Conservation (phyloP, 2,329 filamentous ascomycete genomes). For the Thielaviopsis populi region DNA sequence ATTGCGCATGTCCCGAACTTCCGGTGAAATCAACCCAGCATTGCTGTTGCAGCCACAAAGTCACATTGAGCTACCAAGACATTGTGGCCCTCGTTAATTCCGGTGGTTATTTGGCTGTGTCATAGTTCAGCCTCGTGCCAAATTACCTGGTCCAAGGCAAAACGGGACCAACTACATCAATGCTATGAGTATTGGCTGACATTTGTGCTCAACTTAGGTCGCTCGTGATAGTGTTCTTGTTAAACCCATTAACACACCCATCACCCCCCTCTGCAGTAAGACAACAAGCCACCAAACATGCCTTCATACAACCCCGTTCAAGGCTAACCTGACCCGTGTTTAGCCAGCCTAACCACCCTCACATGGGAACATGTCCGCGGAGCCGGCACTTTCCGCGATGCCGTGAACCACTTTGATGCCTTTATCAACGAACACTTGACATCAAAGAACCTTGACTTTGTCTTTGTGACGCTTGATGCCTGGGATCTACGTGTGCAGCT, state of each 20-base stretch:
- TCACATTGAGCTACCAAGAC: not conserved
- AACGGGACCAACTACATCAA: too few relatives aligned
- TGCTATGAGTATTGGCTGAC: not conserved
- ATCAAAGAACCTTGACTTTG: conserved; percentile 85
- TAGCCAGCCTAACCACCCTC: conserved; percentile 88
- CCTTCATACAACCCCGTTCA: conserved; percentile 5
- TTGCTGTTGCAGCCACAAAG: not conserved
- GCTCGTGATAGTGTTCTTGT: conserved; percentile 92
- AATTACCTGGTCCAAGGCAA: not conserved
- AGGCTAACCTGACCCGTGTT: conserved; percentile 10
- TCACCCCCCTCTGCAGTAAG: conserved; percentile 95
- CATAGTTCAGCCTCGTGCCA: not conserved
- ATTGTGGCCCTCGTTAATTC: not conserved
- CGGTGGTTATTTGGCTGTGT: not conserved
- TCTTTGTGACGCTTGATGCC: conserved; percentile 94
- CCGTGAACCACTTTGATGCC: conserved; percentile 83
- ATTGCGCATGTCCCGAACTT: not conserved
- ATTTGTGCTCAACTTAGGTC: conserved; percentile 40
- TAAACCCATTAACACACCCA: conserved; percentile 96
- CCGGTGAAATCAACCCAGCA: not conserved
- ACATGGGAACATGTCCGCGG: conserved; percentile 99
- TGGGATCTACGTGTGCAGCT: conserved; percentile 98
- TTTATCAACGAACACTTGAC: conserved; percentile 87
- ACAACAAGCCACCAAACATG: conserved; percentile 14
- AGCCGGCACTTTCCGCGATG: conserved; percentile 92